Base-by-base conservation (phyloP, 208 protist species). In the Leishmania mexicana region DNA sequence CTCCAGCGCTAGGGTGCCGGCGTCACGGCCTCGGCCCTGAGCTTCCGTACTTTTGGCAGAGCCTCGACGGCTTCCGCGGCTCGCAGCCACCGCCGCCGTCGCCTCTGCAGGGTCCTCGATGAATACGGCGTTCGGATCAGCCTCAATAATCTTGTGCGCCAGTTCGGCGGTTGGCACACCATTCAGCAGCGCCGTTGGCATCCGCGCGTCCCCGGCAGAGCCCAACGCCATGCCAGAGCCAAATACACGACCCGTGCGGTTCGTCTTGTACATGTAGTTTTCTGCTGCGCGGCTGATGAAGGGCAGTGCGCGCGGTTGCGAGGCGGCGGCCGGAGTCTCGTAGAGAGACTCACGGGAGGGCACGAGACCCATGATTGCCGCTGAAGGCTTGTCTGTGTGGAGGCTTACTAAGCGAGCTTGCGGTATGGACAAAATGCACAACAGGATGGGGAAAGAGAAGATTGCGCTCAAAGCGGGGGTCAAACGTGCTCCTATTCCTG, bases 251-350 rank as follows among this genome's bases (percentile, higher is more conserved):
- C 75, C 80, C 7, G 80, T 83, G 8, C 80, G 80, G 62, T 83
- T 80, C 75, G 74, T 83, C 40, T 75, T 80, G 83, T 89, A 89
- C 45, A 62, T 35, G 49, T 89, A 89, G 38, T 68, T 78, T 38
- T 85, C 67, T 0, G 74, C 75, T 0, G 87, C 72, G 47, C 87
- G 83, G 64, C 87, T 89, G 74, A 89, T 87, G 71, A 85, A 89
- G 35, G 87, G 87, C 2, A 89, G 81, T 15, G 68, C 8, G 51
- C 21, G 47, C 38, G 72, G 54, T 1, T 57, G 53, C 3, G 54
- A 54, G 45, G 54, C 45, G 68, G 35, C 65, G 1, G 40, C 45
- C 28, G 28, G 31, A 38, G n/a, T 62, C 80, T 74, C 79, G 19
- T 79, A 64, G n/a, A 83, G 76, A 24, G 75, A 71, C 57, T 71